Base-by-base conservation (phyloP, 805 yeast species). In the Ogataea angusta region DNA sequence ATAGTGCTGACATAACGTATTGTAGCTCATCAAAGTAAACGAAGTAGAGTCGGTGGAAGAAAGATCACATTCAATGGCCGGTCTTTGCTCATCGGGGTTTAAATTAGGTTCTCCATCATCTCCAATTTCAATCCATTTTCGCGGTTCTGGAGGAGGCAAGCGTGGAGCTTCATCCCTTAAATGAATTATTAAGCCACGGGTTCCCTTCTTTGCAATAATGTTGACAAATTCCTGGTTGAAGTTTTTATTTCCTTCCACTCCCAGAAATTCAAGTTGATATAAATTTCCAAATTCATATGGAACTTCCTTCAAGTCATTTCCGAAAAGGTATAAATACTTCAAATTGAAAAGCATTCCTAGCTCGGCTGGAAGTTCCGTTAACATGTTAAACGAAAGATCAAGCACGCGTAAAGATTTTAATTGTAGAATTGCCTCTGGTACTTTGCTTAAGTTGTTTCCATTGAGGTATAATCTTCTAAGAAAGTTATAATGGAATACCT, bases 1-100 rank as follows among this genome's bases (percentile, higher is more conserved):
- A 67, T 91, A 91, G 61, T 85, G 93, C 60, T 91, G 98, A 63
- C 99, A 93, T 60, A 93, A 70, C 2, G 95, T 87, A 66, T 93
- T 93, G 68, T 89, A 91, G 27, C 89, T 80, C 75, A 88, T 73
- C 34, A 90, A 67, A 1, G 96, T 83, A 62, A 93, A 89, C 5
- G 75, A 57, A 27, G 67, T 66, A 39, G 63, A 33, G 7, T 63
- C 62, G 19, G 58, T 33, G 6, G 66, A 51, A 8, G 56, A 50
- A 29, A 59, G 43, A 33, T 60, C 63, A 16, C 49, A 38, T 13
- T 53, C 61, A 15, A 36, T 42, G 1, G 56, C 57, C 10, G 56
- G 49, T 31, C 45, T 46, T 16, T 50, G 17, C 23, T 50, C 54
- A 1, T 52, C 53, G 12, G 46, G 53, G 15, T 54, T 67, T 24